Evolutionary conservation across 495 filamentous ascomycete species (phyloP).

Genomic region (Pseudomonodictys pantanalensis): DNA sequence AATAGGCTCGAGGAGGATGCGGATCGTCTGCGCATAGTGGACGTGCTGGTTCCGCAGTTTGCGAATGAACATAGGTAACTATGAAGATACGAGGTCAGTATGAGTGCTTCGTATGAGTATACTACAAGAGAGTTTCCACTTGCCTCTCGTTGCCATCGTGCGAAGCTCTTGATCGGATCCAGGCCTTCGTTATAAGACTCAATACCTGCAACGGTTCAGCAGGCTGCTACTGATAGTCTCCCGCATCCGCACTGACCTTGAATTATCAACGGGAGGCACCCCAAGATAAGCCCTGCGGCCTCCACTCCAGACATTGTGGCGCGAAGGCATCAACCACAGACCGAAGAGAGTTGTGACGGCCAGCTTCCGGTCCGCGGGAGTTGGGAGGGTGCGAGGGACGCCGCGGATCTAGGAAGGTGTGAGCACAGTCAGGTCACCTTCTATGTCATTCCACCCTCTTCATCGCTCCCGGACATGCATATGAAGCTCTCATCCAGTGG

Average conservation of each 20-base stretch:
- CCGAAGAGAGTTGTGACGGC: no score
- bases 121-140: no score
- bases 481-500: no score
- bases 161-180: constrained; percentile 29
- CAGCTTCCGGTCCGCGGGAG: no score
- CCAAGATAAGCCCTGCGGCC: constrained; percentile 24
- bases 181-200: constrained; percentile 29
- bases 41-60: constrained; percentile 35
- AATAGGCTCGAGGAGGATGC: constrained; percentile 30
- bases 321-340: neutral
- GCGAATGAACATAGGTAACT: constrained; percentile 28
- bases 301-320: constrained; percentile 26
- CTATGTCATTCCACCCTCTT: no score
- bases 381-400: no score
- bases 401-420: no score
- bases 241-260: neutral
- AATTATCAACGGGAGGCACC: constrained; percentile 23
- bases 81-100: no score
- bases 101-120: no score
- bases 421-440: no score
- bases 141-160: constrained; percentile 28
- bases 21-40: constrained; percentile 30
- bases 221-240: neutral
- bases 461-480: no score
- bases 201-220: neutral